Conservation (phyloP, 768 basidiomycete species). For the Infundibulicybe gibba region DNA sequence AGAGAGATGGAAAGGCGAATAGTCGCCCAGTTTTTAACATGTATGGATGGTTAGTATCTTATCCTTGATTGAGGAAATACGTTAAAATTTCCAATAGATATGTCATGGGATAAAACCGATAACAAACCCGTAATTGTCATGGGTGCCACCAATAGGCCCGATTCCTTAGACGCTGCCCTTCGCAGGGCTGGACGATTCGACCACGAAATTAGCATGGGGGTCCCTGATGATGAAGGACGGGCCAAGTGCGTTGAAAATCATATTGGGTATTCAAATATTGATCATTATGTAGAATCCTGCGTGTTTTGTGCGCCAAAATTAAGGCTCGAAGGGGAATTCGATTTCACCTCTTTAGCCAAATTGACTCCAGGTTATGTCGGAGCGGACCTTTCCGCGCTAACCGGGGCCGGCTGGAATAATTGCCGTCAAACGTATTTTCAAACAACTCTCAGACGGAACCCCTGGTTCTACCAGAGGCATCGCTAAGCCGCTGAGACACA, state of each 20-base stretch:
- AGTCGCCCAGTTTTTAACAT: conserved; percentile 95
- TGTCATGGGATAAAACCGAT: conserved; percentile 94
- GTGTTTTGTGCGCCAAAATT: conserved; percentile 80
- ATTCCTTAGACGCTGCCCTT: conserved; percentile 90
- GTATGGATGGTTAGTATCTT: conserved; percentile 83
- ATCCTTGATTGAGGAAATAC: conserved; percentile 19
- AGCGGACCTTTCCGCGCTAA: conserved; percentile 87
- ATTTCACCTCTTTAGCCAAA: conserved; percentile 83
- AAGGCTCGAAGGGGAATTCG: conserved; percentile 82
- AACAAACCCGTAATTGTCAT: conserved; percentile 93
- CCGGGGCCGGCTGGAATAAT: conserved; percentile 93
- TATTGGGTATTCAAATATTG: not conserved
- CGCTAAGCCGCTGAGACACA: conserved; percentile 9
- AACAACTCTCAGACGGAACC: conserved; percentile 65
- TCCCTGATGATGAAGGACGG: conserved; percentile 88
- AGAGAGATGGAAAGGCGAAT: conserved; percentile 98
- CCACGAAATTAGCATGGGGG: conserved; percentile 96
- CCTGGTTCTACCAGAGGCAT: conserved; percentile 42
- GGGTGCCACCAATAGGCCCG: conserved; percentile 94
- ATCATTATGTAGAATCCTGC: conserved; percentile 68
- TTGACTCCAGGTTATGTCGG: conserved; percentile 97
- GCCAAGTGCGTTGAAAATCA: conserved; percentile 55
- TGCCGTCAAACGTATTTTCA: conserved; percentile 95
- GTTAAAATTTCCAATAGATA: conserved; percentile 45
- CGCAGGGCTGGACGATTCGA: conserved; percentile 94